phyloP scores from a whole-genome alignment of 139 green algal genomes.

The Picochlorum sp. region DNA sequence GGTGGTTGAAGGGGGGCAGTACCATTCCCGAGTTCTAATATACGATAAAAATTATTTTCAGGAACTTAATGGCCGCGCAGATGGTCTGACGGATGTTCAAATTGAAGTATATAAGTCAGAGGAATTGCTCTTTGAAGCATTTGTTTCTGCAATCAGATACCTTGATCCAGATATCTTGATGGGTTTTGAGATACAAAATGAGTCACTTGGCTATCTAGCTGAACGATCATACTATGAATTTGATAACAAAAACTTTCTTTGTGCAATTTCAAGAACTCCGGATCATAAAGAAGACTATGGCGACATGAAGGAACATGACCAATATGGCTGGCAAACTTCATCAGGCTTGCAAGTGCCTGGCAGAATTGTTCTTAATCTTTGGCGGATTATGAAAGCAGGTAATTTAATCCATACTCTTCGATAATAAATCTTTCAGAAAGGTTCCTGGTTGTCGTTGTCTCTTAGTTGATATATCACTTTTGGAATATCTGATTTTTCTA shows the following conservation, averaged over 20 bases:
- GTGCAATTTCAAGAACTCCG: constrained; percentile 44
- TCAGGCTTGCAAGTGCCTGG: constrained; percentile 51
- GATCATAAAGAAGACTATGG: neutral
- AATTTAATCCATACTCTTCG: too few species aligned
- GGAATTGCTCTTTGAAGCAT: constrained; percentile 49
- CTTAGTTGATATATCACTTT: too few species aligned
- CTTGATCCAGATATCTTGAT: constrained; percentile 90
- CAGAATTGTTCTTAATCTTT: constrained; percentile 91
- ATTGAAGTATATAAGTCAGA: constrained; percentile 44
- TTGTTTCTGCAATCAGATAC: constrained; percentile 39
- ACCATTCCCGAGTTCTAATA: constrained; percentile 7
- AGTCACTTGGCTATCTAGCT: constrained; percentile 73
- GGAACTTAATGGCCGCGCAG: neutral
- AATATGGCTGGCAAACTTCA: constrained; percentile 63
- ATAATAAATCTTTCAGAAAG: too few species aligned
- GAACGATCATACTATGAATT: constrained; percentile 51
- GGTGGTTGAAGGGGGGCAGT: constrained; percentile 19
- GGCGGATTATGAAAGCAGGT: constrained; percentile 77
- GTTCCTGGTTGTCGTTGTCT: too few species aligned
- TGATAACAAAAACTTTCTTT: constrained; percentile 35
- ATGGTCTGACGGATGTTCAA: constrained; percentile 4
- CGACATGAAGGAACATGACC: constrained; percentile 1
- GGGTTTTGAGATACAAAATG: constrained; percentile 80
- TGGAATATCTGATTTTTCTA: too few species aligned
- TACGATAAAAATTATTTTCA: neutral